These are phyloP conservation scores for Leccinum obscurum DNA, from an alignment of 768 basidiomycete species.

Conservation along the genomic window DNA sequence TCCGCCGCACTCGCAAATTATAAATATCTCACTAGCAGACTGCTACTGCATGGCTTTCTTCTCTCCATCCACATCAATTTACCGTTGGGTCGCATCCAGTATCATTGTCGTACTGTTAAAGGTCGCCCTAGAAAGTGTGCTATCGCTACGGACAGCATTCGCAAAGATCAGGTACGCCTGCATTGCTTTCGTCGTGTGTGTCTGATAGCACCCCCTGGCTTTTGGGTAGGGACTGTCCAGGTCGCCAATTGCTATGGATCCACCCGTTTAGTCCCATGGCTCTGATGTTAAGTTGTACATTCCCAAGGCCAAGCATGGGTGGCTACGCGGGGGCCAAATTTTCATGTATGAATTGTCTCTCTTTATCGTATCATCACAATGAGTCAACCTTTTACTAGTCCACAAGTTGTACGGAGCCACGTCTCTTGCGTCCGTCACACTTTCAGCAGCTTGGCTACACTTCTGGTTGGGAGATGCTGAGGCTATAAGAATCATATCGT, in stretches of 20 bases:
- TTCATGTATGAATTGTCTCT: conserved; percentile 29
- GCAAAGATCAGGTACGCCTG: conserved; percentile 18
- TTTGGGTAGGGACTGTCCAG: conserved; percentile 20
- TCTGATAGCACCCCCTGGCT: background rate
- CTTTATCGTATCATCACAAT: background rate
- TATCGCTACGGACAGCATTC: conserved; percentile 15
- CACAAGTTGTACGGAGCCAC: conserved; percentile 43
- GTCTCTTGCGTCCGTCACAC: conserved; percentile 35
- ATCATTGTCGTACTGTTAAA: conserved; percentile 11
- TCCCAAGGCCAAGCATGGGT: conserved; percentile 36
- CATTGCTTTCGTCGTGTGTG: background rate
- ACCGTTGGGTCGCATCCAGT: conserved; percentile 9
- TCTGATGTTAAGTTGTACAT: conserved; percentile 27
- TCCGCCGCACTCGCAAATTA: too few species aligned
- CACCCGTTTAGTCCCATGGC: conserved; percentile 33
- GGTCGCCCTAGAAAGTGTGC: conserved; percentile 5
- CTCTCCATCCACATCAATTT: conserved; percentile 1
- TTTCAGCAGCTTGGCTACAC: conserved; percentile 32
- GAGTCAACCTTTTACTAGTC: conserved; percentile 22
- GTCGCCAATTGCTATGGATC: conserved; percentile 27
- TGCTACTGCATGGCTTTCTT: background rate
- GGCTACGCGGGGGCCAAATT: conserved; percentile 39
- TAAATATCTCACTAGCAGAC: background rate
- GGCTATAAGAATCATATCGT: conserved; percentile 37
- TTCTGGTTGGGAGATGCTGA: conserved; percentile 48